Evolutionary conservation across 495 filamentous ascomycete species (phyloP).

Genomic region (Saxophila tyrrhenica): DNA sequence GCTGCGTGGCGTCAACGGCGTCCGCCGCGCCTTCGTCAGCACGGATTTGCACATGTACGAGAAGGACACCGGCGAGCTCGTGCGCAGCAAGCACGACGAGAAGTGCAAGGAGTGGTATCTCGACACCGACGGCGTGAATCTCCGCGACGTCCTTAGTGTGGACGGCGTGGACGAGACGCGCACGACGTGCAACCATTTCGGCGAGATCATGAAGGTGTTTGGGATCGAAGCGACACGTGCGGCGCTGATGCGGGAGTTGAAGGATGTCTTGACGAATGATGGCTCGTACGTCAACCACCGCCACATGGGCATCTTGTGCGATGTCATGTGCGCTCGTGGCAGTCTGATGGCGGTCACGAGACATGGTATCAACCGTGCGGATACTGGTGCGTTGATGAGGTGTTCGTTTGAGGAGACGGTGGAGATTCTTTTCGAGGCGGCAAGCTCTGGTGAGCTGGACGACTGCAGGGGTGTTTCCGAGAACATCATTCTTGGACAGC

Average conservation of each 20-base stretch:
- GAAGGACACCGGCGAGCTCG: constrained; percentile 54
- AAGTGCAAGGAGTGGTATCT: constrained; percentile 86
- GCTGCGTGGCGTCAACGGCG: constrained; percentile 76
- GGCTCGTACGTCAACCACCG: constrained; percentile 99
- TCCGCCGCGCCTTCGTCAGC: constrained; percentile 87
- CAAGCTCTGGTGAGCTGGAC: constrained; percentile 85
- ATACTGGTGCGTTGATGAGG: constrained; percentile 96
- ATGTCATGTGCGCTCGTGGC: constrained; percentile 95
- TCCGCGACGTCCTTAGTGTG: constrained; percentile 71
- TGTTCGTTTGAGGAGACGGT: constrained; percentile 99
- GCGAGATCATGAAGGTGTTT: constrained; percentile 83
- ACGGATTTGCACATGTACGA: constrained; percentile 54
- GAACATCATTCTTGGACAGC: constrained; percentile 95
- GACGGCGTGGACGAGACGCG: constrained; percentile 81
- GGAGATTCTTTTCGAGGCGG: constrained; percentile 92
- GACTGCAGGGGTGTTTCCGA: constrained; percentile 97
- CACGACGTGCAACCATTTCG: constrained; percentile 90
- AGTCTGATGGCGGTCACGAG: constrained; percentile 90
- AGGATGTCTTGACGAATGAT: constrained; percentile 84
- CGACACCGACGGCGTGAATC: constrained; percentile 79
- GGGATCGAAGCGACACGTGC: constrained; percentile 90
- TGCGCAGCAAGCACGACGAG: constrained; percentile 54
- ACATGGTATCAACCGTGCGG: constrained; percentile 95
- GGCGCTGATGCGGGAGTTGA: constrained; percentile 77
- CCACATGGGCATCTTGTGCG: constrained; percentile 88